Percentiles rank a stretch among this genome's conserved stretches.
These are phyloP conservation scores for Neurospora sp. DNA, from an alignment of 495 filamentous ascomycete species.

Conservation along the genomic window DNA sequence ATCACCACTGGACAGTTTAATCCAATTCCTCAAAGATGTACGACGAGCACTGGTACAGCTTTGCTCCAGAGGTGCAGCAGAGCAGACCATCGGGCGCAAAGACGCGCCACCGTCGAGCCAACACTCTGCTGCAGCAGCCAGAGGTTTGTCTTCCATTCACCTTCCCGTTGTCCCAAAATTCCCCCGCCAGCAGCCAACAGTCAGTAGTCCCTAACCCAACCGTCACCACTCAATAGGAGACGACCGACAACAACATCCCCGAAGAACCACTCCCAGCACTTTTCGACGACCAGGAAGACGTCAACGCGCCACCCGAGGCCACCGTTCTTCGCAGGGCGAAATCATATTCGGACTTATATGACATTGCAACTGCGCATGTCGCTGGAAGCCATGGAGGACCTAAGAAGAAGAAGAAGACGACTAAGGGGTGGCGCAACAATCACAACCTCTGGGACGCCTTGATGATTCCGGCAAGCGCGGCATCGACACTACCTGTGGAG, in stretches of 20 bases:
- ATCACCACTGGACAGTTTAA: background rate
- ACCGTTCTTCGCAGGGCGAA: slow-evolving; percentile 56
- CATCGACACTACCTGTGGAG: slow-evolving; percentile 47
- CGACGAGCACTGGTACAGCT: slow-evolving; percentile 66
- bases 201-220: slow-evolving; percentile 1
- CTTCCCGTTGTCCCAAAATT: background rate
- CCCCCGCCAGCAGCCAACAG: background rate
- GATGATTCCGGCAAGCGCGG: slow-evolving; percentile 38
- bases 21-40: slow-evolving; percentile 41
- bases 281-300: slow-evolving; percentile 39
- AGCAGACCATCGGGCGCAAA: slow-evolving; percentile 25
- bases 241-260: slow-evolving; percentile 27
- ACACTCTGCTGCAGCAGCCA: slow-evolving; percentile 58
- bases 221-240: slow-evolving; percentile 22
- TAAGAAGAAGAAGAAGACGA: slow-evolving; percentile 32
- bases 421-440: slow-evolving; percentile 28
- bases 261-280: slow-evolving; percentile 33
- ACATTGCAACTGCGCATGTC: slow-evolving; percentile 47
- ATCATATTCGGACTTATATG: slow-evolving; percentile 66
- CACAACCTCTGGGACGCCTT: slow-evolving; percentile 26
- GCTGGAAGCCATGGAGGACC: slow-evolving; percentile 36
- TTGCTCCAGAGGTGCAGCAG: slow-evolving; percentile 39
- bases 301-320: slow-evolving; percentile 49
- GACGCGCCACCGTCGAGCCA: slow-evolving; percentile 44
- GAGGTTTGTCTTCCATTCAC: slow-evolving; percentile 38